These are phyloP conservation scores for Chloranthus sessilifolius DNA, from an alignment of 164 flowering plant species.

Conservation along the genomic window DNA sequence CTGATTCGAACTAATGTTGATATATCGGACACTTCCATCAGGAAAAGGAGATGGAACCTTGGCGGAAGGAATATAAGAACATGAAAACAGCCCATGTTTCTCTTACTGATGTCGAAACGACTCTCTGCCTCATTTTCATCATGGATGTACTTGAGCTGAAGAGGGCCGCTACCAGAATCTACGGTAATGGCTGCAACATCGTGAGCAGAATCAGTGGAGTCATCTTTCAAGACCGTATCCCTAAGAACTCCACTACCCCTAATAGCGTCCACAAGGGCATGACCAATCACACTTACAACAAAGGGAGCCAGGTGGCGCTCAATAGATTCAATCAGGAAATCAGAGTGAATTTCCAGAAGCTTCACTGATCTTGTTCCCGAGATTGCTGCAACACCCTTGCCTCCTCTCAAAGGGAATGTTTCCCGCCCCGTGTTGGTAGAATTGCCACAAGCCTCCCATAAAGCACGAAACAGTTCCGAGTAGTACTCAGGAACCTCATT, in stretches of 20 bases:
- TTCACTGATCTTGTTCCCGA: slow-evolving; percentile 86
- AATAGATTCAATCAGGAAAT: slow-evolving; percentile 41
- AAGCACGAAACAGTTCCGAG: slow-evolving; percentile 55
- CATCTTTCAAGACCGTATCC: slow-evolving; percentile 54
- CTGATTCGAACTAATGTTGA: slow-evolving; percentile 87
- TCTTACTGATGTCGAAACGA: slow-evolving; percentile 24
- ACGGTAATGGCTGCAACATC: slow-evolving; percentile 18
- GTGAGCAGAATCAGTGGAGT: slow-evolving; percentile 19
- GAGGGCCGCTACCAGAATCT: slow-evolving; percentile 35
- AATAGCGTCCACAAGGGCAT: slow-evolving; percentile 43
- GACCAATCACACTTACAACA: slow-evolving; percentile 79
- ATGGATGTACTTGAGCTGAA: slow-evolving; percentile 52
- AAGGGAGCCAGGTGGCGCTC: slow-evolving; percentile 65
- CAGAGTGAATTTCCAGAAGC: slow-evolving; percentile 68
- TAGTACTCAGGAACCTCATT: slow-evolving; percentile 48
- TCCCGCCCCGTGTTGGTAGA: slow-evolving; percentile 74
- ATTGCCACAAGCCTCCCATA: slow-evolving; percentile 84
- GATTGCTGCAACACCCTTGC: slow-evolving; percentile 78
- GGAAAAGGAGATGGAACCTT: slow-evolving; percentile 86
- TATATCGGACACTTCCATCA: slow-evolving; percentile 67
- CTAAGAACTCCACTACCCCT: slow-evolving; percentile 50
- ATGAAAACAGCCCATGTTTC: slow-evolving; percentile 59
- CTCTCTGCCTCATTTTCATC: slow-evolving; percentile 42
- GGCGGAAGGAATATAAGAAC: slow-evolving; percentile 92
- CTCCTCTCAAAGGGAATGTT: slow-evolving; percentile 68